Evolutionary conservation across 2,329 filamentous ascomycete species (phyloP), one percentile per base, ranked within the genome.

Genomic region (Chalaropsis thielavioides): DNA sequence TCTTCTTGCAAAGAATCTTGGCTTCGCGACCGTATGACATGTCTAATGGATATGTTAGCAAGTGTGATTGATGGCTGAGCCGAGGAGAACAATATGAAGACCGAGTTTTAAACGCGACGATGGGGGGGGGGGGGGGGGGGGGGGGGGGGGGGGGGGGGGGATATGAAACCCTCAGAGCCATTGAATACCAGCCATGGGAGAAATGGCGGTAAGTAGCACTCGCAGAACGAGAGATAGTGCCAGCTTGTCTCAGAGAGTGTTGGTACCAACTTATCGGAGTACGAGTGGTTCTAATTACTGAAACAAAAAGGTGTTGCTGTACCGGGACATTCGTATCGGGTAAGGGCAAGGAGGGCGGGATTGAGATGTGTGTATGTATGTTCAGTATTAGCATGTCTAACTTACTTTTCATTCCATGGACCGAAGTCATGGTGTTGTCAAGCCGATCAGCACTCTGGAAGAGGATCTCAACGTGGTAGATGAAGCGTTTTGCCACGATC

Each of bases 1-100:
- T 95, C 76, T 99, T 99, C 76, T 99, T 99, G 80, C 94, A 99
- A n/a, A 99, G 83, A 62, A 99, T 81, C 76, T 99, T 99, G n/a
- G 94, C 89, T 77, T 99, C 94, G 71, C 94, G 86, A 19, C 89
- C 88, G 73, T 97, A 99, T 10, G 91, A 90, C 68, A 99, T 81
- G 68, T 89, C 91, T 89, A 73, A 62, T 31, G 24, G 22, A n/a
- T 11, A 31, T n/a, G 60, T 35, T 13, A 62, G 44, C 40, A 68
- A 27, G 31, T 59, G n/a, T n/a, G n/a, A n/a, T n/a, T n/a, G 27
- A 38, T 40, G 13, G n/a, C 31, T 19, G 19, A 35, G 8, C 35
- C 43, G 51, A 49, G 41, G 61, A 61, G 49, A 46, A 69, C 64
- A 61, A 67, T 19, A 63, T 63, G 27, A 19, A 31, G 11, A 65